A percentile compares a stretch with the other conserved stretches of the same genome.
Evolutionary conservation across 2,329 filamentous ascomycete genomes (phyloP).

Genomic region (Aspergillus jensenii): DNA sequence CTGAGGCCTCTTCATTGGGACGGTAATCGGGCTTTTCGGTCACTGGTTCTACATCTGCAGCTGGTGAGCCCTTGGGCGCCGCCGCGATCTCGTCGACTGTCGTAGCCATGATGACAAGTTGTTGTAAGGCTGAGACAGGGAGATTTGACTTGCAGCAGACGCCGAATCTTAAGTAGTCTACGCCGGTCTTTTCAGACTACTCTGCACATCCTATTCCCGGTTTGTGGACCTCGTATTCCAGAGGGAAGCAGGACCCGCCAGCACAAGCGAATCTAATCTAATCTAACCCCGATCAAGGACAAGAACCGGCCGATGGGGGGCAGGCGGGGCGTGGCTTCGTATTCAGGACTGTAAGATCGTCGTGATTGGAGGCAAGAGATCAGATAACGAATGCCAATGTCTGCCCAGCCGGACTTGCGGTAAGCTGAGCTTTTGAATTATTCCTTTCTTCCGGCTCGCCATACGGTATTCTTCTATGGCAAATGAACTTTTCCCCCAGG

Average conservation of each 20-base stretch:
- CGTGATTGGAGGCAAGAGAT: neutral
- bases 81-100: neutral
- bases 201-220: too few species aligned
- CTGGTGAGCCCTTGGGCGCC: neutral
- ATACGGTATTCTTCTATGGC: neutral
- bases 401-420: neutral
- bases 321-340: neutral
- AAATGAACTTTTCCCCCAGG: constrained; percentile 13
- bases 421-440: neutral
- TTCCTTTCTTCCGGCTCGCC: neutral
- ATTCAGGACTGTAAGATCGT: too few species aligned
- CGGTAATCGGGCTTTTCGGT: neutral
- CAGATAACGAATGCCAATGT: constrained; percentile 5
- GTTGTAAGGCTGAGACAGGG: neutral
- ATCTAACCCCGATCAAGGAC: neutral
- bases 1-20: constrained; percentile 10
- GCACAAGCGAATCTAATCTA: constrained; percentile 7
- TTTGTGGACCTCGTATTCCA: too few species aligned
- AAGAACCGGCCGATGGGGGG: neutral
- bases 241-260: too few species aligned
- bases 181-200: too few species aligned
- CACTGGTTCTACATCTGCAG: neutral
- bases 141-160: too few species aligned
- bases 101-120: neutral
- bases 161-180: too few species aligned